Conservation (phyloP, 2,329 filamentous ascomycete species). For the Periconia sp. region DNA sequence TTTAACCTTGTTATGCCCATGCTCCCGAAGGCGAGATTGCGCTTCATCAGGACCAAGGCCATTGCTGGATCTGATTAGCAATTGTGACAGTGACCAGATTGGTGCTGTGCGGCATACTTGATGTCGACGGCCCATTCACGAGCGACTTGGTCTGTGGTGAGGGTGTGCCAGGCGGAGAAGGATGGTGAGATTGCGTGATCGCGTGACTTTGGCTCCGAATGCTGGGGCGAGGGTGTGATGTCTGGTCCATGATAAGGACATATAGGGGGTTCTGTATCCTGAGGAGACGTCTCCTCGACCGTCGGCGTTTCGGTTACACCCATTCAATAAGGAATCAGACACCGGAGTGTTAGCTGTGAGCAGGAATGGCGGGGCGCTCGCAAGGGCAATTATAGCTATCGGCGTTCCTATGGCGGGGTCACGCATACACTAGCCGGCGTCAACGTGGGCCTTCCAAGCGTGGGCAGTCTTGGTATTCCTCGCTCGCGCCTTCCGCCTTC, state of each 20-base stretch:
- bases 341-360: slow-evolving; percentile 39
- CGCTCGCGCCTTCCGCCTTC: slow-evolving; percentile 14
- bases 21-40: slow-evolving; percentile 66
- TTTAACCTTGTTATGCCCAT: slow-evolving; percentile 75
- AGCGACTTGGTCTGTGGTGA: slow-evolving; percentile 44
- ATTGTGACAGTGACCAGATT: too few species aligned
- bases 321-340: slow-evolving; percentile 48
- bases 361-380: slow-evolving; percentile 21
- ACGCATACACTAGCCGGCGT: slow-evolving; percentile 28
- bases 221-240: slow-evolving; percentile 29
- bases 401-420: slow-evolving; percentile 35
- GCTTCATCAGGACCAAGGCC: slow-evolving; percentile 70
- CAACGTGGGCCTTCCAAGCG: slow-evolving; percentile 37
- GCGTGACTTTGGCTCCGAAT: slow-evolving; percentile 26
- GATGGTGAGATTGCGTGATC: slow-evolving; percentile 22
- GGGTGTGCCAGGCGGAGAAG: slow-evolving; percentile 43
- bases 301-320: slow-evolving; percentile 47
- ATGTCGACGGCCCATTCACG: slow-evolving; percentile 43
- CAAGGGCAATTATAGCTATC: slow-evolving; percentile 42
- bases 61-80: slow-evolving; percentile 50
- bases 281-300: slow-evolving; percentile 49
- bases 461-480: slow-evolving; percentile 23
- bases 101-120: slow-evolving; percentile 40
- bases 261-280: slow-evolving; percentile 51
- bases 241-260: slow-evolving; percentile 43